Evolutionary conservation across 2,329 filamentous ascomycete species (phyloP).

Genomic region (Simplicillium aogashimaense): DNA sequence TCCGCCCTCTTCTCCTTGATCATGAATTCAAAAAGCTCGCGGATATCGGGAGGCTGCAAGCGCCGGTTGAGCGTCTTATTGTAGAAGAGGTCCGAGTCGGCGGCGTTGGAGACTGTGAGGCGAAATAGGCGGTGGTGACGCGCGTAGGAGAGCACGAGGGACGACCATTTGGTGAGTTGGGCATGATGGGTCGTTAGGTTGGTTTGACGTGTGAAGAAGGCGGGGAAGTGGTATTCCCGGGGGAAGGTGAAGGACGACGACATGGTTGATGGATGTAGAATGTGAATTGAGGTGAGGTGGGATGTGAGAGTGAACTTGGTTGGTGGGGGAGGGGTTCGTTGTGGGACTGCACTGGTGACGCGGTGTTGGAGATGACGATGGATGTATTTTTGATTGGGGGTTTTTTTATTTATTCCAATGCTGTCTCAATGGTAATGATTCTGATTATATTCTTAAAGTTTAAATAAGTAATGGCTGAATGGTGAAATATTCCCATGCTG

Average conservation of each 20-base stretch:
- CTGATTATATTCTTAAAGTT: no score
- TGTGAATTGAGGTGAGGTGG: not conserved
- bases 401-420: not conserved
- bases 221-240: conserved; percentile 64
- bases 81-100: conserved; percentile 45
- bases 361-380: conserved; percentile 1
- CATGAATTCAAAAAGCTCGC: conserved; percentile 51
- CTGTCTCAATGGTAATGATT: no score
- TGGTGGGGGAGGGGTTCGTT: not conserved
- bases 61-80: conserved; percentile 45
- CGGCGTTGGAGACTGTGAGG: conserved; percentile 52
- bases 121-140: conserved; percentile 67
- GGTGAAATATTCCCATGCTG: conserved; percentile 12
- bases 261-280: conserved; percentile 3
- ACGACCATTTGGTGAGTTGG: conserved; percentile 78
- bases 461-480: no score
- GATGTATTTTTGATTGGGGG: no score
- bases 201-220: conserved; percentile 76
- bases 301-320: not conserved
- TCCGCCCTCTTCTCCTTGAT: conserved; percentile 52
- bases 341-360: no score
- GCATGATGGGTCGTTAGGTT: conserved; percentile 64
- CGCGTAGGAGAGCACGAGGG: conserved; percentile 76
- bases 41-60: conserved; percentile 38
- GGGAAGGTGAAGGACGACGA: conserved; percentile 42